phyloP scores from a whole-genome alignment of 176 grass and related monocot genomes.

The Aegilops bicornis region DNA sequence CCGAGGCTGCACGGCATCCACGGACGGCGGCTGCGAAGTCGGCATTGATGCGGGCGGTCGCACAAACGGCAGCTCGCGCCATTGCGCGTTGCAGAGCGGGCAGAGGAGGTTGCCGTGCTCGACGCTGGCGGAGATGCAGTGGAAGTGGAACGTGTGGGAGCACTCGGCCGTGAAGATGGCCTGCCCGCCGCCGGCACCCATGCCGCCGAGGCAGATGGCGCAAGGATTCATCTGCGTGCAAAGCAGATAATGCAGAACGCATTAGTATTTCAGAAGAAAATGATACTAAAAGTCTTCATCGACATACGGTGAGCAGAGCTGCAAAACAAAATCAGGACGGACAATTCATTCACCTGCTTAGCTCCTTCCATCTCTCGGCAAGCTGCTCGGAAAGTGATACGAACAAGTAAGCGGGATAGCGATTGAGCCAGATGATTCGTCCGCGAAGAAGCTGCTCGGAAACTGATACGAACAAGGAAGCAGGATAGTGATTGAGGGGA shows the following conservation, averaged over 20 bases:
- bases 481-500: too few relatives aligned
- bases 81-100: conserved; percentile 43
- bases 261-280: not conserved
- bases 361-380: not conserved
- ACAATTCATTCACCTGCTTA: not conserved
- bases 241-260: too few relatives aligned
- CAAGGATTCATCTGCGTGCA: conserved; percentile 8
- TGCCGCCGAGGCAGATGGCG: conserved; percentile 36
- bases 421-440: not conserved
- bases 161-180: conserved; percentile 53
- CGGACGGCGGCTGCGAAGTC: not conserved
- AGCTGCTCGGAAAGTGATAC: not conserved
- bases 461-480: not conserved
- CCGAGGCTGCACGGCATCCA: not conserved
- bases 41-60: not conserved
- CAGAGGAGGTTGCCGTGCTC: conserved; percentile 23
- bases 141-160: conserved; percentile 59
- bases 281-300: not conserved
- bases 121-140: conserved; percentile 33
- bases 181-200: conserved; percentile 4
- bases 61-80: conserved; percentile 28
- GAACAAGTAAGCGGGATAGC: not conserved
- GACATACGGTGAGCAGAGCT: too few relatives aligned
- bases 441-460: not conserved
- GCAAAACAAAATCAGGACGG: not conserved